Base-by-base conservation (phyloP, 768 basidiomycete species). In the Amanita rimosa region DNA sequence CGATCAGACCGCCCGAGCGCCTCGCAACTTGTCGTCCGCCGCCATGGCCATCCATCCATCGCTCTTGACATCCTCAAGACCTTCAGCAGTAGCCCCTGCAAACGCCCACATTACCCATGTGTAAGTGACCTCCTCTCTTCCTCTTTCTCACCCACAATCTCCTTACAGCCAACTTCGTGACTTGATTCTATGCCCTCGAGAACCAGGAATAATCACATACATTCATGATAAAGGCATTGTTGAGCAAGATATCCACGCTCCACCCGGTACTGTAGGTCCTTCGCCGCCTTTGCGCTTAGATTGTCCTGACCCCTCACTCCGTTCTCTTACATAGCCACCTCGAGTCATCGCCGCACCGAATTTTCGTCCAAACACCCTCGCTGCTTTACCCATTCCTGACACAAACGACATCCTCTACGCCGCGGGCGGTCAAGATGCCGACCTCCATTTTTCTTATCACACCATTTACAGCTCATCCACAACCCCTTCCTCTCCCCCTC, bases 371-470 rank as follows among this genome's bases (percentile, higher is more conserved):
- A 84, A 83, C 57, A 79, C 81, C 1, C 70, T 87, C 29, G 64
- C 81, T 1, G 76, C 78, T 0, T 68, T 83, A 11, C 66, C 60
- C 2, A 58, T 85, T 14, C 72, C 72, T 2, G 75, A 64, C 27
- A 67, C 72, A 0, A 66, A 75, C 43, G 71, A 76, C 34, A 76
- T 73, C 0, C 71, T 87, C n/a, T 66, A 85, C n/a, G 84, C 84
- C 27, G 83, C 80, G 13, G 84, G 84, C 53, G 84, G 84, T 4
- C 83, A 83, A 57, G 78, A 83, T 4, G 76, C 81, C 1, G 82
- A 87, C 58, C 70, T 87, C 3, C 77, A 85, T 54, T 65, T 87
- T 9, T 83, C 82, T 6, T 62, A 63, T 46, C 62, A 55, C 63
- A 74, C 54, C 5, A 31, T 34, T 9, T 24, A 44, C 14, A 13